Evolutionary conservation across 2,329 filamentous ascomycete species (phyloP).

Genomic region (Fusarium robinianum): DNA sequence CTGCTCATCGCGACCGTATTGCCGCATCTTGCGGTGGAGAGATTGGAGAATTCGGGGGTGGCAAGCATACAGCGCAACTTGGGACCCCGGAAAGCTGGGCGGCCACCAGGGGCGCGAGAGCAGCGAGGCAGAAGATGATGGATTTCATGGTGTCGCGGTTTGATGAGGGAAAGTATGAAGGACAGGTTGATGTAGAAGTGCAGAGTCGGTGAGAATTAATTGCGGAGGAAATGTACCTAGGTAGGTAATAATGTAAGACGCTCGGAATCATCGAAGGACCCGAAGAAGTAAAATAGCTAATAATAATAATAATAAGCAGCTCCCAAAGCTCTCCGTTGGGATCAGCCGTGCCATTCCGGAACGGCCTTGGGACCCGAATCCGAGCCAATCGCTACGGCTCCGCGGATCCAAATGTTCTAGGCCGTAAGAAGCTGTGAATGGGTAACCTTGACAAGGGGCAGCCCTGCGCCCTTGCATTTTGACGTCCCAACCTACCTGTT

Average conservation of each 20-base stretch:
- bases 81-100: constrained; percentile 44
- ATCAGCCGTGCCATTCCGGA: constrained; percentile 14
- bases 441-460: no score
- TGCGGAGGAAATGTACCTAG: no score
- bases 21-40: no score
- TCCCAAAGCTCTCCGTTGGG: no score
- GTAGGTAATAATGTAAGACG: no score
- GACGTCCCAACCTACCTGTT: no score
- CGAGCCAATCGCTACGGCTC: constrained; percentile 17
- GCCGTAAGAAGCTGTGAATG: constrained; percentile 17
- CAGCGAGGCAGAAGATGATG: constrained; percentile 36
- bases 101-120: constrained; percentile 41
- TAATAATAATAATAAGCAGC: constrained; percentile 3
- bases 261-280: constrained; percentile 2
- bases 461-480: no score
- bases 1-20: no score
- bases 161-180: neutral
- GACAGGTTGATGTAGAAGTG: neutral
- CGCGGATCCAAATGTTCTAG: constrained; percentile 16
- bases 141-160: constrained; percentile 43
- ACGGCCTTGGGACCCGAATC: constrained; percentile 7
- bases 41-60: neutral
- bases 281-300: neutral
- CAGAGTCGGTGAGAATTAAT: neutral
- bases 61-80: constrained; percentile 45